These are phyloP conservation scores for Apium graveolens DNA, from an alignment of 129 eudicot species.

Conservation along the genomic window DNA sequence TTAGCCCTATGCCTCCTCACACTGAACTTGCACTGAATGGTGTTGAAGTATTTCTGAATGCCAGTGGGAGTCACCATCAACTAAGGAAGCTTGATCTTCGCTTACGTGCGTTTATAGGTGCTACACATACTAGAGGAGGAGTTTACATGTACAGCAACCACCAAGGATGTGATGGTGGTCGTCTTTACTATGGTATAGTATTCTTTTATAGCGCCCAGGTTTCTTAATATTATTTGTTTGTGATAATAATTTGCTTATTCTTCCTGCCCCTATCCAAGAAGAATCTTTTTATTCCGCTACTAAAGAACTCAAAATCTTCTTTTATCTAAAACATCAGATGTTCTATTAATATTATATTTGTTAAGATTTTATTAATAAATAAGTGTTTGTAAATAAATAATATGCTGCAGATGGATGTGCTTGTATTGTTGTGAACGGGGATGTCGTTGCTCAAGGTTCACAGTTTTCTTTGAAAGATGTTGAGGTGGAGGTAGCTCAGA, in stretches of 20 bases:
- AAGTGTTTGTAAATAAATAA: background rate
- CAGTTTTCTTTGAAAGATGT: constrained; percentile 93
- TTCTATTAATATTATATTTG: background rate
- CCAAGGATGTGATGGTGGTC: constrained; percentile 98
- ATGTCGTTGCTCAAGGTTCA: constrained; percentile 89
- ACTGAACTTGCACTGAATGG: constrained; percentile 91
- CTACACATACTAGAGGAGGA: constrained; percentile 95
- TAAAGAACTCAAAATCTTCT: background rate
- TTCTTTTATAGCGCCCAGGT: constrained; percentile 3
- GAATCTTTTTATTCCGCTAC: background rate
- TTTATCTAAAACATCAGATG: background rate
- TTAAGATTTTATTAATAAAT: background rate
- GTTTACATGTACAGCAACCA: constrained; percentile 96
- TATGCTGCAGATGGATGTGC: constrained; percentile 82
- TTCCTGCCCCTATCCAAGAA: background rate
- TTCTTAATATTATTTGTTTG: background rate
- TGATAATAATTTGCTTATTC: background rate
- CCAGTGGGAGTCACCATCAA: constrained; percentile 98
- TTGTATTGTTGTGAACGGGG: constrained; percentile 87
- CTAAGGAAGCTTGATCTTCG: constrained; percentile 90
- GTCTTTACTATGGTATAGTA: constrained; percentile 73
- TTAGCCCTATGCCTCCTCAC: constrained; percentile 83
- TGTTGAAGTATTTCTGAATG: constrained; percentile 95
- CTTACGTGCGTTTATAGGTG: constrained; percentile 81
- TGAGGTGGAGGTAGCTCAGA: constrained; percentile 81